These are phyloP conservation scores for Coprinellus micaceus DNA, from an alignment of 768 basidiomycete species.

Conservation along the genomic window DNA sequence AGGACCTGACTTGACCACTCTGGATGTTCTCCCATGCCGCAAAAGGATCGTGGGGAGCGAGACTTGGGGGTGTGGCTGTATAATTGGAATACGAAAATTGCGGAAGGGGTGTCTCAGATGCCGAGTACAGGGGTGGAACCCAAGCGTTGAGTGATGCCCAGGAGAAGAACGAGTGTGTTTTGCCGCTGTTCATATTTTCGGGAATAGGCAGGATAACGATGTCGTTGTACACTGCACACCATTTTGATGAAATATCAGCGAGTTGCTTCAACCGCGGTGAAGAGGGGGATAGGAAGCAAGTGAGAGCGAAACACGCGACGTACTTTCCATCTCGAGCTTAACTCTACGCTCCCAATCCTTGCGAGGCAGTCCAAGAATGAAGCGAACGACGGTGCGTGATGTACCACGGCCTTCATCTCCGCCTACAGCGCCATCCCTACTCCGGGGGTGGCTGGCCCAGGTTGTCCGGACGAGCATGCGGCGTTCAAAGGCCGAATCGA, in stretches of 20 bases:
- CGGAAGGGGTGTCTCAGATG: slow-evolving; percentile 42
- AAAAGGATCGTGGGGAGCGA: slow-evolving; percentile 72
- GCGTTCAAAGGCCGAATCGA: slow-evolving; percentile 80
- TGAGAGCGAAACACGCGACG: no score
- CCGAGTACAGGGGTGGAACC: slow-evolving; percentile 74
- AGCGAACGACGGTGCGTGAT: slow-evolving; percentile 81
- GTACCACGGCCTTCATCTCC: slow-evolving; percentile 73
- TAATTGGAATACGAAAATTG: slow-evolving; percentile 65
- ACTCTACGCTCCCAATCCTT: slow-evolving; percentile 77
- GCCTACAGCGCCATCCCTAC: slow-evolving; percentile 65
- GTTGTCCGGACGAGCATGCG: slow-evolving; percentile 84
- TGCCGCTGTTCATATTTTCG: slow-evolving; percentile 97
- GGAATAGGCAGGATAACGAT: slow-evolving; percentile 76
- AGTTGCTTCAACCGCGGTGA: slow-evolving; percentile 5
- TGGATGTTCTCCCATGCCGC: slow-evolving; percentile 49
- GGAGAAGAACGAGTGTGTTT: slow-evolving; percentile 85
- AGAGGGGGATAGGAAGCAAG: no score
- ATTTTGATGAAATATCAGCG: slow-evolving; percentile 9
- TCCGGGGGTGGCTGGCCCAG: slow-evolving; percentile 82
- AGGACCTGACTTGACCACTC: slow-evolving; percentile 45
- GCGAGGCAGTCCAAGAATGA: slow-evolving; percentile 82
- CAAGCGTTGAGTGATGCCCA: slow-evolving; percentile 92
- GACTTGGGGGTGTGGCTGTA: slow-evolving; percentile 49
- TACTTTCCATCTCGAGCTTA: slow-evolving; percentile 87
- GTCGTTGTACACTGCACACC: slow-evolving; percentile 69